A percentile compares a stretch with the other conserved stretches of the same genome.
These are phyloP conservation scores for Afroboletus lepidellus DNA, from an alignment of 1,284 basidiomycete genomes.

Conservation along the genomic window DNA sequence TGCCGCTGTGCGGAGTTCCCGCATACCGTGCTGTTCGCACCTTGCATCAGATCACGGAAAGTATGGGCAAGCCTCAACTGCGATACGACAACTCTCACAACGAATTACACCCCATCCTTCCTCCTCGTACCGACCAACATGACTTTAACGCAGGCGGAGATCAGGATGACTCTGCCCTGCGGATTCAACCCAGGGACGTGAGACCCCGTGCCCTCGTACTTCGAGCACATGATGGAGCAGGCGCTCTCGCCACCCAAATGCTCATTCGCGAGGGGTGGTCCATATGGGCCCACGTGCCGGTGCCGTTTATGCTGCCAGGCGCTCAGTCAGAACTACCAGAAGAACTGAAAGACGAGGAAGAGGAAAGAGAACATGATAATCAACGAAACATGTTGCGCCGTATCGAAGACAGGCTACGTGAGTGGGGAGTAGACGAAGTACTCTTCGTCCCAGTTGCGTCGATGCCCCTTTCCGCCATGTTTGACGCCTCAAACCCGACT, in stretches of 20 bases:
- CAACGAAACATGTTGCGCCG: slow-evolving; percentile 26
- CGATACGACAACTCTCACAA: slow-evolving; percentile 28
- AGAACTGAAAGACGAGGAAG: slow-evolving; percentile 32
- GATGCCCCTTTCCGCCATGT: slow-evolving; percentile 28
- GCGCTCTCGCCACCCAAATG: slow-evolving; percentile 75
- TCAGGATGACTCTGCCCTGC: slow-evolving; percentile 17
- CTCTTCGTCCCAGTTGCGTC: slow-evolving; percentile 44
- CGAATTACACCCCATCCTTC: slow-evolving; percentile 28
- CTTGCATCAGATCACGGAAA: slow-evolving; percentile 36
- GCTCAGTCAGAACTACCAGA: slow-evolving; percentile 24
- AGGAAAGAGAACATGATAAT: slow-evolving; percentile 33
- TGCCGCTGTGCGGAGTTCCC: slow-evolving; percentile 74
- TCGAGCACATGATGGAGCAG: slow-evolving; percentile 73
- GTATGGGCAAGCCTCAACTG: slow-evolving; percentile 27
- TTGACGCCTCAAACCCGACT: slow-evolving; percentile 26
- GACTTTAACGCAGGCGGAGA: slow-evolving; percentile 28
- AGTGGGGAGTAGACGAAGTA: slow-evolving; percentile 67
- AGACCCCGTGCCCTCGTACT: slow-evolving; percentile 60
- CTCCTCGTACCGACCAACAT: slow-evolving; percentile 25
- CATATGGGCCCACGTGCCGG: slow-evolving; percentile 69
- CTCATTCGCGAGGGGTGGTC: slow-evolving; percentile 60
- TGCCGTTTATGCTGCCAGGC: slow-evolving; percentile 33
- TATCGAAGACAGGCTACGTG: slow-evolving; percentile 54
- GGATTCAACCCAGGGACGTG: slow-evolving; percentile 14
- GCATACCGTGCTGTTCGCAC: slow-evolving; percentile 78